Conservation (phyloP, 306 rosid species). For the Echinosophora koreensis region DNA sequence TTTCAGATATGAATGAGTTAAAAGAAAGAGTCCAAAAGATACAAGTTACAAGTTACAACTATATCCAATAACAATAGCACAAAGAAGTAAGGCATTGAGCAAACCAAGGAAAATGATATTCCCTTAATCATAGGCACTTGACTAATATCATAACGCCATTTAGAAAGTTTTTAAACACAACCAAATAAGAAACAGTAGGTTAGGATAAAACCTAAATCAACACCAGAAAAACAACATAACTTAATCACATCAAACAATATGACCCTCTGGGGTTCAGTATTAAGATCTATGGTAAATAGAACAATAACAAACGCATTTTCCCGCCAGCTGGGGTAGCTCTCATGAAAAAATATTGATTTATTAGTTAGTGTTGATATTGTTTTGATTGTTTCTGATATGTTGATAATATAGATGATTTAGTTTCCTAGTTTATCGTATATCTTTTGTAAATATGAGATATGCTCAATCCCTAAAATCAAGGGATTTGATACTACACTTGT, state of each 20-base stretch:
- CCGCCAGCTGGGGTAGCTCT: no score
- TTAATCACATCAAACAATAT: slow-evolving; percentile 25
- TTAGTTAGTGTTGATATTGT: no score
- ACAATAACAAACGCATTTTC: no score
- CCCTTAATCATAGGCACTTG: slow-evolving; percentile 7
- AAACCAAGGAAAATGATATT: slow-evolving; percentile 35
- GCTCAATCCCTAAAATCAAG: no score
- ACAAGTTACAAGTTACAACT: slow-evolving; percentile 38
- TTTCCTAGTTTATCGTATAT: no score
- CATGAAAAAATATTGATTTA: slow-evolving; percentile 12
- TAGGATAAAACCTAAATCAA: slow-evolving; percentile 21
- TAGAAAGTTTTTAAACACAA: slow-evolving; percentile 20
- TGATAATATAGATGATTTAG: no score
- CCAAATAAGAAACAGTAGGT: slow-evolving; percentile 6
- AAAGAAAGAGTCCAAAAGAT: slow-evolving; percentile 18
- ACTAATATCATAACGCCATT: neutral
- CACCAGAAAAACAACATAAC: slow-evolving; percentile 30
- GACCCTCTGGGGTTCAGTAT: neutral
- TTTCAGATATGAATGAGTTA: slow-evolving; percentile 10
- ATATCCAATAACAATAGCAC: slow-evolving; percentile 24
- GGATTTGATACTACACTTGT: no score
- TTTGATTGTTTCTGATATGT: no score
- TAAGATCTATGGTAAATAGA: slow-evolving; percentile 3
- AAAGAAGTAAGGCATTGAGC: slow-evolving; percentile 10
- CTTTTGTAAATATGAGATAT: no score